Percentiles rank a stretch among this genome's conserved stretches.
Evolutionary conservation across 2,329 filamentous ascomycete species (phyloP).

Genomic region (Penicillium sp.): DNA sequence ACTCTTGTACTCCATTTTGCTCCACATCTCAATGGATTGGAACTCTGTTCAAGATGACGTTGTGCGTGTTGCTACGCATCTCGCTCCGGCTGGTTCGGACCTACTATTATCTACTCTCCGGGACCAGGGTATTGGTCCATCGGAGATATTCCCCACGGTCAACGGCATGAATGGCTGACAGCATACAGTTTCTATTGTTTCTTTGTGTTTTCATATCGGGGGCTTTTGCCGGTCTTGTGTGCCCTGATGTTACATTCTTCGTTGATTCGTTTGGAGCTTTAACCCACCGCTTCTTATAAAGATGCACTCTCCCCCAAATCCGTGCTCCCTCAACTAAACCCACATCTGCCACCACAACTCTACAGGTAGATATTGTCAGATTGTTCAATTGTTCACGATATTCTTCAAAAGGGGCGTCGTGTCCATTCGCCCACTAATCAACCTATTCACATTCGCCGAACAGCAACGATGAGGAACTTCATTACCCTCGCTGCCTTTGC

Average conservation of each 20-base stretch:
- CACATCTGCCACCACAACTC: neutral
- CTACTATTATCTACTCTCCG: slow-evolving; percentile 9
- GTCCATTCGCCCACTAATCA: slow-evolving; percentile 13
- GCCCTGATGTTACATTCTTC: neutral
- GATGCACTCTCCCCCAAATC: slow-evolving; percentile 1
- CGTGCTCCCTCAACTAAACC: neutral
- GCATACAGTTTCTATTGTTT: slow-evolving; percentile 15
- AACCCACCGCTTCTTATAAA: slow-evolving; percentile 20
- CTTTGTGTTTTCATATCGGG: slow-evolving; percentile 17
- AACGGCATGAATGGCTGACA: slow-evolving; percentile 5
- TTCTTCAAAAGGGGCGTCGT: neutral
- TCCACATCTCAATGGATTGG: slow-evolving; percentile 13
- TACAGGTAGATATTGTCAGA: neutral
- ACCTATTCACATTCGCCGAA: neutral
- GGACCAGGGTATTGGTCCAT: slow-evolving; percentile 11
- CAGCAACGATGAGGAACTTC: slow-evolving; percentile 40
- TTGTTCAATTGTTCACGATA: neutral
- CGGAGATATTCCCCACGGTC: slow-evolving; percentile 6
- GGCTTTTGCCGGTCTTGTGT: slow-evolving; percentile 10
- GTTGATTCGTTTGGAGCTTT: slow-evolving; percentile 4
- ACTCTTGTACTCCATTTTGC: slow-evolving; percentile 14
- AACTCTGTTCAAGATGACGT: slow-evolving; percentile 24
- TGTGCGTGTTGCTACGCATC: slow-evolving; percentile 10
- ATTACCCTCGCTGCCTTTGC: slow-evolving; percentile 41
- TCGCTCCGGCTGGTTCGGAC: slow-evolving; percentile 23